Evolutionary conservation across 2,329 filamentous ascomycete genomes (phyloP), one percentile per base, ranked within the genome.

Genomic region (Fusarium musae): DNA sequence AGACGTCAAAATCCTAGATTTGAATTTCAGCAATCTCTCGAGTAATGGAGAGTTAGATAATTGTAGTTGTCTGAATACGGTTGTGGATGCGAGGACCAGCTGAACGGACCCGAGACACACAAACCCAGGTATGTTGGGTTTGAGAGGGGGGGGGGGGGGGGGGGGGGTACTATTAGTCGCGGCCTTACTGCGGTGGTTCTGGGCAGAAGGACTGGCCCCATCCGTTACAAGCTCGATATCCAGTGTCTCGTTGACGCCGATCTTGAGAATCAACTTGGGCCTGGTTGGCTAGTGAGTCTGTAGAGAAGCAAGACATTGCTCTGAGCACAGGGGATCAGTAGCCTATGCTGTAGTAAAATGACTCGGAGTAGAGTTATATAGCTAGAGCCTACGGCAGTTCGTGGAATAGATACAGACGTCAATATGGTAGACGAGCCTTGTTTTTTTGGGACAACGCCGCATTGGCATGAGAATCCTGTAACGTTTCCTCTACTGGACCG

Each of bases 191-290:
- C 77, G 77, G 77, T 72, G 72, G 67, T 70, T 79, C 70, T 77
- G 54, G 65, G 50, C 53, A 47, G 61, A 54, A 63, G 60, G 62
- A 67, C 66, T 72, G 66, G 71, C 57, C 59, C 64, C 69, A 65
- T 74, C 62, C 68, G 65, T 59, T 63, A 76, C 75, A 76, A 63
- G 70, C 62, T 64, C 67, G 73, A 69, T 69, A 50, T 70, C 65
- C 75, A 75, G 63, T 78, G 76, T 79, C 77, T 80, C 77, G 75
- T 74, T 70, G 69, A 75, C 73, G 77, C 74, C 77, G 79, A 78
- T 80, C 79, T 70, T 53, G 65, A 72, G 65, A 69, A 63, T 66
- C 46, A 50, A 64, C 30, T 49, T 37, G 46, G 19, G 42, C 66
- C 59, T 74, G 72, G 69, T 77, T 77, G 72, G 75, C 49, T 63